A percentile compares a stretch with the other conserved stretches of the same genome.
Conservation (phyloP, 78 protist genomes). For the Dictyostelium brefeldianum region DNA sequence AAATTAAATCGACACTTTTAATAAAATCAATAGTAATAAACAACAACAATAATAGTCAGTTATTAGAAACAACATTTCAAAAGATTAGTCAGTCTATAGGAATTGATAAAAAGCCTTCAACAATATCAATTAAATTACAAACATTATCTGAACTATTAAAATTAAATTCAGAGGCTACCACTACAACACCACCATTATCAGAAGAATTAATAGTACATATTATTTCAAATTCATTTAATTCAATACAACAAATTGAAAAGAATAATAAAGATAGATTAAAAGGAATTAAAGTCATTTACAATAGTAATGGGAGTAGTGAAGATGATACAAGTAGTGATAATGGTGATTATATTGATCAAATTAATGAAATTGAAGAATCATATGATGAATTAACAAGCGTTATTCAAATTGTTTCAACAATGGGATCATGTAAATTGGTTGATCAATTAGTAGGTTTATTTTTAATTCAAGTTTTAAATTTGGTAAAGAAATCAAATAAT, state of each 20-base stretch:
- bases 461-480: background rate
- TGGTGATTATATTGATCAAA: constrained; percentile 8
- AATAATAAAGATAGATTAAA: constrained; percentile 3
- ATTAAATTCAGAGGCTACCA: background rate
- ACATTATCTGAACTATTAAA: background rate
- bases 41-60: background rate
- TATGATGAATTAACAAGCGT: background rate
- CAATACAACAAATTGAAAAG: constrained; percentile 8
- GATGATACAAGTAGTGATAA: background rate
- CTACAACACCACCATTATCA: background rate
- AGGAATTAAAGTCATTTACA: background rate
- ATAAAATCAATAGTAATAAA: background rate
- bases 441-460: background rate
- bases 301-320: constrained; percentile 1
- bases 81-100: background rate
- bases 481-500: background rate
- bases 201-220: background rate
- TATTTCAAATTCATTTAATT: background rate
- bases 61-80: background rate
- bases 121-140: background rate
- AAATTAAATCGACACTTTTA: too few relatives aligned
- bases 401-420: background rate
- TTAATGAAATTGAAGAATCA: background rate
- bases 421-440: too few relatives aligned
- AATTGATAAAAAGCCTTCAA: background rate